A percentile compares a stretch with the other conserved stretches of the same genome.
Evolutionary conservation across 352 stramenopile species (phyloP).

Genomic region (Phytophthora sp.): DNA sequence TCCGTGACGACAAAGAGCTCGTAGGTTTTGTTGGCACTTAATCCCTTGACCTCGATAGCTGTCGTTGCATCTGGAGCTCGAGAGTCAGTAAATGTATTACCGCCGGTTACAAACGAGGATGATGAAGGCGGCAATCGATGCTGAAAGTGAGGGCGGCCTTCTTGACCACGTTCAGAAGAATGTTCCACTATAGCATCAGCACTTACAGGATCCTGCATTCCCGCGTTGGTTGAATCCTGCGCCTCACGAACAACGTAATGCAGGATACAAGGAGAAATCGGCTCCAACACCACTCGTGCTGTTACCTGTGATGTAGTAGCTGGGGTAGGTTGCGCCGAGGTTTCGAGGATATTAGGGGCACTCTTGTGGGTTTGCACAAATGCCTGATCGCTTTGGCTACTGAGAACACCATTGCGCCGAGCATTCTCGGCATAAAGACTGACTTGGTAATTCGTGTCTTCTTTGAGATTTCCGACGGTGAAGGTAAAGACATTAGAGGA

Average conservation of each 20-base stretch:
- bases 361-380: constrained; percentile 50
- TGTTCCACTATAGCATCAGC: constrained; percentile 24
- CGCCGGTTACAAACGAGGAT: constrained; percentile 15
- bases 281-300: constrained; percentile 25
- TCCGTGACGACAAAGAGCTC: constrained; percentile 57
- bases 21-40: constrained; percentile 66
- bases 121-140: constrained; percentile 24
- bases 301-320: constrained; percentile 44
- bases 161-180: constrained; percentile 7
- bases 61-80: constrained; percentile 4
- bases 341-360: constrained; percentile 37
- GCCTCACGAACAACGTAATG: constrained; percentile 50
- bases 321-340: constrained; percentile 25
- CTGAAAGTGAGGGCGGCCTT: constrained; percentile 14
- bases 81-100: constrained; percentile 7
- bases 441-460: constrained; percentile 51
- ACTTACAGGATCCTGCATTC: constrained; percentile 9
- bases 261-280: constrained; percentile 39
- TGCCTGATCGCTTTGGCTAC: constrained; percentile 15
- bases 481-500: constrained; percentile 42
- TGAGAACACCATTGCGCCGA: constrained; percentile 60
- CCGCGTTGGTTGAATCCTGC: not conserved
- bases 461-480: constrained; percentile 56
- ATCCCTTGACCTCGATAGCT: constrained; percentile 24
- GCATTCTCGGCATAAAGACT: constrained; percentile 64